Conservation (phyloP, 23 red algal species). For the Gracilaria caudata region DNA sequence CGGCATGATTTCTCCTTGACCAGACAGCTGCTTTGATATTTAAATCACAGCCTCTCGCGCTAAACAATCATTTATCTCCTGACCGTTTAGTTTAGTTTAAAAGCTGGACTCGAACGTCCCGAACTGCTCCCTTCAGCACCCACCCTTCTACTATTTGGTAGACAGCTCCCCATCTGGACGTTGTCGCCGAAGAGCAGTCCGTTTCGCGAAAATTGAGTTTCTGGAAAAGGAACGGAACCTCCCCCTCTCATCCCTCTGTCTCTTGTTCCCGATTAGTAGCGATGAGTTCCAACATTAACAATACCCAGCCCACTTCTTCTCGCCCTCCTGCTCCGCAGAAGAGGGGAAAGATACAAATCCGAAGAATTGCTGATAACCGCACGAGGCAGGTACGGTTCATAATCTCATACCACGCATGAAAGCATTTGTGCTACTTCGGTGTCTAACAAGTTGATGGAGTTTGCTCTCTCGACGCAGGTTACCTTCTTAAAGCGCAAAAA, state of each 20-base stretch:
- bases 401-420: not conserved
- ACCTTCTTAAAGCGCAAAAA: conserved; percentile 90
- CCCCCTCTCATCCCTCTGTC: not conserved
- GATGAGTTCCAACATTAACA: not conserved
- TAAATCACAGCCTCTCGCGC: not conserved
- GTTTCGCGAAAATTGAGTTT: not conserved
- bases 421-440: not conserved
- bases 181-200: not conserved
- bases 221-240: conserved; percentile 24
- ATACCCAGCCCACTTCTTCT: not conserved
- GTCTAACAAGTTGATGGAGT: not conserved
- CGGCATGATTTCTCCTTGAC: not conserved
- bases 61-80: not conserved
- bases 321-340: conserved; percentile 8
- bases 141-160: not conserved
- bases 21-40: not conserved
- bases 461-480: conserved; percentile 18
- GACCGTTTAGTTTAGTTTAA: not conserved
- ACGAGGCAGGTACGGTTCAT: conserved; percentile 1
- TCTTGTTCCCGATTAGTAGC: not conserved
- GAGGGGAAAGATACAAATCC: conserved; percentile 41
- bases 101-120: not conserved
- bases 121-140: not conserved
- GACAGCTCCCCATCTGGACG: not conserved
- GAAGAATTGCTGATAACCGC: conserved; percentile 32